A percentile compares a stretch with the other conserved stretches of the same genome.
These are phyloP conservation scores for Carex sylvatica DNA, from an alignment of 202 grass and related monocot species.

Conservation along the genomic window DNA sequence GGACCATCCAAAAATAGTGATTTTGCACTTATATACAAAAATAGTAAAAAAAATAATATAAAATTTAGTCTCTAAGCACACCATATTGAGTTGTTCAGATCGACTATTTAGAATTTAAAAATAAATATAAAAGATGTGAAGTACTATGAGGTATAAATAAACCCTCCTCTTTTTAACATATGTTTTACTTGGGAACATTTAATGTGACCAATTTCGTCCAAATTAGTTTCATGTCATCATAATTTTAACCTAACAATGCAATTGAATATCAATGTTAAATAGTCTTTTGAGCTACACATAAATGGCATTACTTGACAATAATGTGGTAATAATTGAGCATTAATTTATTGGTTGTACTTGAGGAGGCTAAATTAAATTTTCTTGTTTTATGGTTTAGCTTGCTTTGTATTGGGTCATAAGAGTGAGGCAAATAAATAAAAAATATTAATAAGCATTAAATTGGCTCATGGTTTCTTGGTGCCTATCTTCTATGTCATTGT, in stretches of 20 bases:
- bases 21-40: too few relatives aligned
- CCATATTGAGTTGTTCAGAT: too few relatives aligned
- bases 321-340: neutral
- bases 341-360: neutral
- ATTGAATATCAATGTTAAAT: neutral
- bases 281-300: neutral
- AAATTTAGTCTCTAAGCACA: too few relatives aligned
- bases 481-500: neutral
- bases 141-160: too few relatives aligned
- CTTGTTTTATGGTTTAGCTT: neutral
- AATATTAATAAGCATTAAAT: too few relatives aligned
- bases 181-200: neutral
- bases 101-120: too few relatives aligned
- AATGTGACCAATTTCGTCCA: neutral
- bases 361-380: too few relatives aligned
- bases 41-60: too few relatives aligned
- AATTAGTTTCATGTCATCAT: neutral
- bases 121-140: too few relatives aligned
- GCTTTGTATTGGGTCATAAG: neutral
- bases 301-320: neutral
- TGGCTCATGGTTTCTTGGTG: too few relatives aligned
- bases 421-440: too few relatives aligned
- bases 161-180: neutral
- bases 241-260: neutral
- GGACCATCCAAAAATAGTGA: too few relatives aligned